Conservation (phyloP, 192 early-diverging fungal genomes). For the Neocallimastix lanati region DNA sequence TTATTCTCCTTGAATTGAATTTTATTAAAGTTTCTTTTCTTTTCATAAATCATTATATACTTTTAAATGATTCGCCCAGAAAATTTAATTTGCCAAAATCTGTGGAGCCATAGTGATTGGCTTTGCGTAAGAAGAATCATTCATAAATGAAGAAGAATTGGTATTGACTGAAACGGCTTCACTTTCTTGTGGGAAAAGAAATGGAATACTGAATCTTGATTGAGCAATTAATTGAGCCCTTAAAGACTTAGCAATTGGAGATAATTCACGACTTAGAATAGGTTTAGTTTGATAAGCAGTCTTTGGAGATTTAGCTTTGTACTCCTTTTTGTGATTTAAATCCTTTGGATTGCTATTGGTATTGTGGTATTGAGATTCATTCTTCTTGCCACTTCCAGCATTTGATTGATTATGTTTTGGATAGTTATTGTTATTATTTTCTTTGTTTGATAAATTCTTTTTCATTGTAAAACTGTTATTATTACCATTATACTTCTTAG, state of each 20-base stretch:
- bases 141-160: background rate
- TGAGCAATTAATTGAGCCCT: background rate
- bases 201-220: background rate
- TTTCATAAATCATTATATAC: background rate
- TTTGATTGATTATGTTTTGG: background rate
- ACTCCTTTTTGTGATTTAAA: background rate
- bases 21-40: no score
- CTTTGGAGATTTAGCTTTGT: background rate
- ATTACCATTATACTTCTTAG: background rate
- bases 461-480: background rate
- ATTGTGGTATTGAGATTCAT: background rate
- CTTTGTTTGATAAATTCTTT: background rate
- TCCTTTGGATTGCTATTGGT: background rate
- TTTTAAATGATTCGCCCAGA: no score
- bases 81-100: background rate
- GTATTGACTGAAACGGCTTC: background rate
- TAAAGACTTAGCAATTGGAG: background rate
- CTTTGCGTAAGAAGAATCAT: background rate
- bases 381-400: background rate
- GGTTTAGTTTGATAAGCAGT: background rate
- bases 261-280: background rate
- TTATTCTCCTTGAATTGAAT: no score
- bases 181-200: background rate
- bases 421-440: background rate
- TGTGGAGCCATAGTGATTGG: background rate